phyloP scores from a whole-genome alignment of 163 green algal species.

The Chlamydomonas reinhardtii region DNA sequence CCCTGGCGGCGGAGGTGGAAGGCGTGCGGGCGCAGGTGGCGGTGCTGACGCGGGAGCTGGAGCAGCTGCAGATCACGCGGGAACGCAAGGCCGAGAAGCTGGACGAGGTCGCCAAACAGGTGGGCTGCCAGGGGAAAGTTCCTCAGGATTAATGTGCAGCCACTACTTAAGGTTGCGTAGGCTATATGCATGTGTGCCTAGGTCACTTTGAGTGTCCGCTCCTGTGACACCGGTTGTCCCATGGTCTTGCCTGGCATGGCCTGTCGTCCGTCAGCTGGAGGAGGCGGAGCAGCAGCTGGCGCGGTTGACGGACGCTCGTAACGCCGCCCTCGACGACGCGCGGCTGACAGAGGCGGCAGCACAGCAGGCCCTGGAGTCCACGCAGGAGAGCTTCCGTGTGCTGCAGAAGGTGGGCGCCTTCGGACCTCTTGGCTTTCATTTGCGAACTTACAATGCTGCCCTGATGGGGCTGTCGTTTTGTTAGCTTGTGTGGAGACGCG shows the following conservation, averaged over 20 bases:
- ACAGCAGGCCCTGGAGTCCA: conserved; percentile 16
- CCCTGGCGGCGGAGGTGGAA: conserved; percentile 12
- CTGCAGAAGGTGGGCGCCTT: not conserved
- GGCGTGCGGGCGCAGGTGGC: conserved; percentile 10
- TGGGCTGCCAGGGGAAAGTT: no score
- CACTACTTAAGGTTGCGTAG: no score
- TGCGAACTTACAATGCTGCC: no score
- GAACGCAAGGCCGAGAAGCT: conserved; percentile 30
- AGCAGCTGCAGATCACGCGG: conserved; percentile 5
- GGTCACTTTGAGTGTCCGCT: no score
- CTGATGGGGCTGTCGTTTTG: no score
- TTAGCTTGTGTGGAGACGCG: no score
- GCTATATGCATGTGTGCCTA: no score
- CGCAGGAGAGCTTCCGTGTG: conserved; percentile 14
- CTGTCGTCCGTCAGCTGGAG: not conserved
- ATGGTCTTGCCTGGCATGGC: no score
- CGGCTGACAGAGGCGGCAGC: conserved; percentile 25
- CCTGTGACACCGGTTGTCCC: no score
- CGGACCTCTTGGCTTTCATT: not conserved
- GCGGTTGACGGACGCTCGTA: not conserved
- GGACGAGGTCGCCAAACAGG: conserved; percentile 3
- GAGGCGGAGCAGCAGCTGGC: conserved; percentile 29
- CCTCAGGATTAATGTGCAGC: no score
- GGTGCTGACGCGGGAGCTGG: not conserved
- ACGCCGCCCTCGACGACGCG: conserved; percentile 27